Conservation (phyloP, 2,329 filamentous ascomycete species). For the Neospermospora avenae region DNA sequence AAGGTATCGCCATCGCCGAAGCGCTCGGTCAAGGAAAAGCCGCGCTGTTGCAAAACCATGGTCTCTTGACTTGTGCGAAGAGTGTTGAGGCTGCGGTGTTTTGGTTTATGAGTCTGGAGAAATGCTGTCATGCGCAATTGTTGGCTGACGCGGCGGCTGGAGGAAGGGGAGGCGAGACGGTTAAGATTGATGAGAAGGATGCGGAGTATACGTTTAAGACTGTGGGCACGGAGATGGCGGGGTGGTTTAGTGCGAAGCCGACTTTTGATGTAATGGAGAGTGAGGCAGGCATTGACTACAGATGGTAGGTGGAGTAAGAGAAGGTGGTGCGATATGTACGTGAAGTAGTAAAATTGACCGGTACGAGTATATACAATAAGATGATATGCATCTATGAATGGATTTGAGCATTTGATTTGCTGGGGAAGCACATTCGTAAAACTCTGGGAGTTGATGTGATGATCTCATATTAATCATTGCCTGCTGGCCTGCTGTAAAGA, state of each 20-base stretch:
- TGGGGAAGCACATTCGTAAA: no score
- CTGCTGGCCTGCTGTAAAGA: no score
- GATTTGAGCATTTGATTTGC: no score
- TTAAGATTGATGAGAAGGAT: slow-evolving; percentile 67
- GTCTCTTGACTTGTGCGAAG: slow-evolving; percentile 48
- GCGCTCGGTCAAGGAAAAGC: slow-evolving; percentile 49
- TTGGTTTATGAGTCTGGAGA: slow-evolving; percentile 53
- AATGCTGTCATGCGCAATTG: slow-evolving; percentile 47
- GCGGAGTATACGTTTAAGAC: slow-evolving; percentile 65
- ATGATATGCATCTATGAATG: no score
- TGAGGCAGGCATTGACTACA: slow-evolving; percentile 41
- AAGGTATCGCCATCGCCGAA: slow-evolving; percentile 47
- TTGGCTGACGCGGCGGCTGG: slow-evolving; percentile 57
- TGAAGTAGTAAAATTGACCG: no score
- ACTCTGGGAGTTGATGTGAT: no score
- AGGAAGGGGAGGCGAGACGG: slow-evolving; percentile 59
- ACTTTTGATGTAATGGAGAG: slow-evolving; percentile 67
- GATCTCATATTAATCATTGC: no score
- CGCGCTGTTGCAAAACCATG: slow-evolving; percentile 53
- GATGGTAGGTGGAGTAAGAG: slow-evolving; percentile 21
- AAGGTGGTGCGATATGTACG: background rate
- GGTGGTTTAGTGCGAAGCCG: slow-evolving; percentile 70
- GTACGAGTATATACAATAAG: no score
- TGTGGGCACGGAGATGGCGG: slow-evolving; percentile 57
- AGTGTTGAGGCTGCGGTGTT: slow-evolving; percentile 50